phyloP scores from a whole-genome alignment of 78 protist genomes.

The Salpingoeca rosetta region DNA sequence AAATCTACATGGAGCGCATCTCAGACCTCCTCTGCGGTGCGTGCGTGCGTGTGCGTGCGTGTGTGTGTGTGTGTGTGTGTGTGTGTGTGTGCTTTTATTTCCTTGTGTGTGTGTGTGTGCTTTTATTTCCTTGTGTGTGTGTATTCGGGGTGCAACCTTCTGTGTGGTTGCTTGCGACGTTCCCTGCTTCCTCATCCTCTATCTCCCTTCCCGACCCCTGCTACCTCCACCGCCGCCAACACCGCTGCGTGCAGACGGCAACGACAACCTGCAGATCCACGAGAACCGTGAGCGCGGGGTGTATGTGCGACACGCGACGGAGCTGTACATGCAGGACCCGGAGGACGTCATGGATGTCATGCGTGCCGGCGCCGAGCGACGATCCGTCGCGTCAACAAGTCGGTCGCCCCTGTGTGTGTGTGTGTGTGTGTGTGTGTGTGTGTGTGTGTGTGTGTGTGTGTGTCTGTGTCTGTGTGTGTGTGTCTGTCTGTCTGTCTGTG shows the following conservation, averaged over 20 bases:
- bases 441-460: not conserved
- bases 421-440: no score
- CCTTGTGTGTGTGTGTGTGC: no score
- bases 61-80: not conserved
- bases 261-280: constrained; percentile 18
- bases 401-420: no score
- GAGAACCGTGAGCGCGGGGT: constrained; percentile 18
- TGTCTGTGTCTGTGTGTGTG: not conserved
- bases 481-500: not conserved
- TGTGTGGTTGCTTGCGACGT: not conserved
- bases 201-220: not conserved
- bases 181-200: not conserved
- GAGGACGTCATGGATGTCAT: not conserved
- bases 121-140: no score
- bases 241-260: not conserved
- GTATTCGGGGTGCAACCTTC: not conserved
- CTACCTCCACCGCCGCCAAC: not conserved
- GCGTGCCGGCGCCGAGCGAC: not conserved
- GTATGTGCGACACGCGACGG: constrained; percentile 9
- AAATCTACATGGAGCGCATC: constrained; percentile 45
- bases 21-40: constrained; percentile 27
- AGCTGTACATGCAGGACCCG: not conserved
- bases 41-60: not conserved
- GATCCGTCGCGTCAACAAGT: not conserved
- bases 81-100: no score